phyloP scores from a whole-genome alignment of 768 basidiomycete species.

The Trametes gibbosa region DNA sequence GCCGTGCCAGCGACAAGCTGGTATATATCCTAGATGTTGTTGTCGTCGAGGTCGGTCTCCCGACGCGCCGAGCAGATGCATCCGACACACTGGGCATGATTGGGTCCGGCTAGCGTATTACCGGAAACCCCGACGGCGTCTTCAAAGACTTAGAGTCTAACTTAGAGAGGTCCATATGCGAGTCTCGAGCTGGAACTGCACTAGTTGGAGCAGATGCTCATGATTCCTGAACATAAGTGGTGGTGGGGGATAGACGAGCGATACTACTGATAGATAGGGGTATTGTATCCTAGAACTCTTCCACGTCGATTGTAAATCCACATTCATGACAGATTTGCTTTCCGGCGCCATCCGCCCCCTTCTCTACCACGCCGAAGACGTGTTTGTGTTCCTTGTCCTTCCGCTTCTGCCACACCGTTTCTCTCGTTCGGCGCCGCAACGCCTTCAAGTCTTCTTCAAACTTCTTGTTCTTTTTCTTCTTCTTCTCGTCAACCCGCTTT shows the following conservation, averaged over 20 bases:
- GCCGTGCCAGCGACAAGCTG: not conserved
- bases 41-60: not conserved
- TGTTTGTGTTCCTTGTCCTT: conserved; percentile 90
- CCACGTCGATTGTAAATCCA: conserved; percentile 89
- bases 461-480: conserved; percentile 88
- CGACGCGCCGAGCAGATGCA: not conserved
- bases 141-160: too few species aligned
- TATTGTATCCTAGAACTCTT: conserved; percentile 53
- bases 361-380: conserved; percentile 63
- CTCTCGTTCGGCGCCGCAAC: conserved; percentile 78
- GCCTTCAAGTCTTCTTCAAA: conserved; percentile 90
- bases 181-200: too few species aligned
- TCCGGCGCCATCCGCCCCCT: conserved; percentile 49
- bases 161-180: too few species aligned
- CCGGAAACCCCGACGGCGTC: too few species aligned
- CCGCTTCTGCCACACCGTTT: conserved; percentile 85
- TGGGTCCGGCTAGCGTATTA: conserved; percentile 8
- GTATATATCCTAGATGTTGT: not conserved
- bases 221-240: not conserved
- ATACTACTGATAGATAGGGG: too few species aligned
- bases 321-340: conserved; percentile 84
- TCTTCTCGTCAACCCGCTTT: conserved; percentile 74
- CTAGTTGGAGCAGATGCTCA: too few species aligned
- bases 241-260: too few species aligned
- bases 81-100: too few species aligned